These are phyloP conservation scores for Amaranthus palmeri DNA, from an alignment of 148 eudicot species.

Conservation along the genomic window DNA sequence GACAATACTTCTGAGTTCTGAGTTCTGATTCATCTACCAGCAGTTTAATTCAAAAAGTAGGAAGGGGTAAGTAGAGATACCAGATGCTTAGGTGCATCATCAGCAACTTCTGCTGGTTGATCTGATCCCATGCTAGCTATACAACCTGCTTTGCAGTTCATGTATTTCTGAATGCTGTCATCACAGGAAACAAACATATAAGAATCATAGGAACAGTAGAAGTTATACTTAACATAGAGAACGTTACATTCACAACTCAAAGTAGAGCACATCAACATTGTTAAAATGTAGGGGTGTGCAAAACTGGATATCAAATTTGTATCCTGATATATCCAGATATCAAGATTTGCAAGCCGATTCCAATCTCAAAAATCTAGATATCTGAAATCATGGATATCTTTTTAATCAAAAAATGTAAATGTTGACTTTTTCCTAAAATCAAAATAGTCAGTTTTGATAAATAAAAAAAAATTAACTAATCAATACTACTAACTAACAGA, in stretches of 20 bases:
- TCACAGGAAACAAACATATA: conserved; percentile 12
- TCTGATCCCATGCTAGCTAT: conserved; percentile 83
- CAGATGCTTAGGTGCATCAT: conserved; percentile 80
- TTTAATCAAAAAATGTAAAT: too few relatives aligned
- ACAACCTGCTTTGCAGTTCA: conserved; percentile 88
- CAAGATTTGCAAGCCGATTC: too few relatives aligned
- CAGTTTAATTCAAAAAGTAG: background rate
- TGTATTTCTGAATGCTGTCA: conserved; percentile 69
- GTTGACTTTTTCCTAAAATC: too few relatives aligned
- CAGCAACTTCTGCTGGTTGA: conserved; percentile 98
- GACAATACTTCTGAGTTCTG: too few relatives aligned
- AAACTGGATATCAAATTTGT: too few relatives aligned
- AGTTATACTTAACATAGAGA: background rate
- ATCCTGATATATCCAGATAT: too few relatives aligned
- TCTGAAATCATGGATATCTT: too few relatives aligned
- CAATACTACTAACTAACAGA: too few relatives aligned
- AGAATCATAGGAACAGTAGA: background rate
- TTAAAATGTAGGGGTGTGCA: too few relatives aligned
- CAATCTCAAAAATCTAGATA: too few relatives aligned
- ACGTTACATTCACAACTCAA: background rate
- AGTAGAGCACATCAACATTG: background rate
- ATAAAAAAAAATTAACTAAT: too few relatives aligned
- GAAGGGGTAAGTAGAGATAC: conserved; percentile 30
- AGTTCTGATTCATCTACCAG: background rate
- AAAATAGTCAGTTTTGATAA: too few relatives aligned